Evolutionary conservation across 164 flowering plant genomes (phyloP), one percentile per base, ranked within the genome.

Genomic region (Kalanchoe fedtschenkoi): DNA sequence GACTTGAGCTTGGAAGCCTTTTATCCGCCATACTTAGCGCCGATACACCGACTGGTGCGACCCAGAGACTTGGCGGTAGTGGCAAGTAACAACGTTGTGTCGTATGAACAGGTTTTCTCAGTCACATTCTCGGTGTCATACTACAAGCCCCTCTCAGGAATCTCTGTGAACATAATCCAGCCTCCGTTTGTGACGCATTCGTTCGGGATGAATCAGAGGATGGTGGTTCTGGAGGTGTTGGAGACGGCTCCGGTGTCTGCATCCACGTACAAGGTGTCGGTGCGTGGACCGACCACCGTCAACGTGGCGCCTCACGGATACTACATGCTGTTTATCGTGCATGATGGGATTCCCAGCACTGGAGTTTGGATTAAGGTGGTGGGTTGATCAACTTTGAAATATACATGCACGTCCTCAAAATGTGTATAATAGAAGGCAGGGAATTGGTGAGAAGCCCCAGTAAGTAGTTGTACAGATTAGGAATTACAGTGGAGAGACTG

Each of bases 121-220:
- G 8, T 55, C 28, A 4, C 28, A 0, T 74, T 77, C 11, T 29
- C 64, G 6, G 55, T 77, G 28, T 57, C 51, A 1, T 79, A 80
- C 37, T n/a, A 15, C 0, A 77, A 80, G 54, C 37, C 62, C n/a
- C n/a, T n/a, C n/a, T n/a, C n/a, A n/a, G n/a, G 0, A 44, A 34
- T 56, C 75, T 19, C 29, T 1, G 37, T 19, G 8, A 46, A 0
- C 35, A 34, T 22, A 51, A 32, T 1, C 65, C 28, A 6, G 59
- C 91, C 91, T 0, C 73, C 88, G 0, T 85, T 85, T 34, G 69
- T 74, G 0, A 81, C 88, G 14, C 90, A 85, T 61, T 75, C 87
- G 5, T 63, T 76, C 16, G 63, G 70, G 1, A 82, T 82, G 90
- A 82, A 78, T 39, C 87, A 82, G 62, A 77, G 84, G 35, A 65